A percentile compares a stretch with the other conserved stretches of the same genome.
Conservation (phyloP, 345 rosid species). For the Salix brachista region DNA sequence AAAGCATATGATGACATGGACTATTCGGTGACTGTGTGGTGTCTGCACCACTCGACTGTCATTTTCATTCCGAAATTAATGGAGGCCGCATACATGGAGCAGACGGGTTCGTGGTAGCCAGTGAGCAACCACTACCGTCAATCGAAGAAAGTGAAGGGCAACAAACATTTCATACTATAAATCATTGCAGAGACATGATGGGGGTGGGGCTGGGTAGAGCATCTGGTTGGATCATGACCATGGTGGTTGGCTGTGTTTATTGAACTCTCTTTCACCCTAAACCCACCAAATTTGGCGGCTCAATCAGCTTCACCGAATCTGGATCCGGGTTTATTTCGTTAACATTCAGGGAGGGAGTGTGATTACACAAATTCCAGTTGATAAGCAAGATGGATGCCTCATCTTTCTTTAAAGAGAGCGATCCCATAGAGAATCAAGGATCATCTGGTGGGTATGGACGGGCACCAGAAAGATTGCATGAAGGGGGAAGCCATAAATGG, state of each 20-base stretch:
- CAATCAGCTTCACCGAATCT: background rate
- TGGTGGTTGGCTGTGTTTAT: background rate
- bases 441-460: background rate
- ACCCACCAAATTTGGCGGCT: background rate
- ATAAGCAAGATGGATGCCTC: too few relatives aligned
- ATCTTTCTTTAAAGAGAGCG: too few relatives aligned
- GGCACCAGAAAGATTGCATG: background rate
- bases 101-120: background rate
- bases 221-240: background rate
- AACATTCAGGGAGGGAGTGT: background rate
- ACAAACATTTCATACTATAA: background rate
- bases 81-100: too few relatives aligned
- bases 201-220: background rate
- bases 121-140: background rate
- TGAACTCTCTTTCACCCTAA: background rate
- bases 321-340: background rate
- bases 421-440: background rate
- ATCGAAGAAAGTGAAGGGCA: too few relatives aligned
- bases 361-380: too few relatives aligned
- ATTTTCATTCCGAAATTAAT: too few relatives aligned
- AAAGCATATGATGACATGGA: too few relatives aligned
- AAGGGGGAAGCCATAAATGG: background rate
- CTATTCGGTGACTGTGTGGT: too few relatives aligned
- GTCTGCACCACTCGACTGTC: too few relatives aligned
- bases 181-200: background rate